Evolutionary conservation across 1,139 yeast species (phyloP).

Genomic region (Pichia sp.): DNA sequence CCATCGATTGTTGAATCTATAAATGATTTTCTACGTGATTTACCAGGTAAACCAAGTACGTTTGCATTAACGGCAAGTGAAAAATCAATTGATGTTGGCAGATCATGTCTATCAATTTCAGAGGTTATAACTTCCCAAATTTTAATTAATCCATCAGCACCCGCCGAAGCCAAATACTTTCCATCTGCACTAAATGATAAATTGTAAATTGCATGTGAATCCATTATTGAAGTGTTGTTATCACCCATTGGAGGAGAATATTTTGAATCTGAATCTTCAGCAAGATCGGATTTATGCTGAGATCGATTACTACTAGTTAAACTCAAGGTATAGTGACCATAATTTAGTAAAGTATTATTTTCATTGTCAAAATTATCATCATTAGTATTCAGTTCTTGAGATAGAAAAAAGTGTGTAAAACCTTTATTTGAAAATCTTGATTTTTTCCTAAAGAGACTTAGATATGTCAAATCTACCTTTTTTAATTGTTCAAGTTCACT

Average conservation of each 20-base stretch:
- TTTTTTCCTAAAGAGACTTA: slow-evolving; percentile 42
- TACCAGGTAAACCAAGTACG: background rate
- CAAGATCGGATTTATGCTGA: background rate
- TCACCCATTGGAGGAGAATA: background rate
- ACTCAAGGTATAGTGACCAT: background rate
- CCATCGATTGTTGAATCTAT: slow-evolving; percentile 9
- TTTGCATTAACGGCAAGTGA: background rate
- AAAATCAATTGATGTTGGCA: background rate
- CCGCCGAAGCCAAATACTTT: slow-evolving; percentile 75
- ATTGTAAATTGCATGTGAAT: slow-evolving; percentile 39
- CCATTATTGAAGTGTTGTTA: background rate
- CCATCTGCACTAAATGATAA: slow-evolving; percentile 77
- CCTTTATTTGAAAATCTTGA: slow-evolving; percentile 21
- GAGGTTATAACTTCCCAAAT: slow-evolving; percentile 79
- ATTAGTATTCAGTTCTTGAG: slow-evolving; percentile 56
- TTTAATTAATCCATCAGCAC: slow-evolving; percentile 59
- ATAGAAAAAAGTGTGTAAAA: slow-evolving; percentile 51
- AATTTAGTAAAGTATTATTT: background rate
- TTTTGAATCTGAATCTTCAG: background rate
- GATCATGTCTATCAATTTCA: slow-evolving; percentile 39
- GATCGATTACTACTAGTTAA: background rate
- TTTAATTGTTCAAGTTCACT: slow-evolving; percentile 14
- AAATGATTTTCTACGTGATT: slow-evolving; percentile 5
- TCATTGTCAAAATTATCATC: background rate
- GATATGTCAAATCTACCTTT: slow-evolving; percentile 43